Evolutionary conservation across 148 eudicot species (phyloP).

Genomic region (Nyssa sinensis): DNA sequence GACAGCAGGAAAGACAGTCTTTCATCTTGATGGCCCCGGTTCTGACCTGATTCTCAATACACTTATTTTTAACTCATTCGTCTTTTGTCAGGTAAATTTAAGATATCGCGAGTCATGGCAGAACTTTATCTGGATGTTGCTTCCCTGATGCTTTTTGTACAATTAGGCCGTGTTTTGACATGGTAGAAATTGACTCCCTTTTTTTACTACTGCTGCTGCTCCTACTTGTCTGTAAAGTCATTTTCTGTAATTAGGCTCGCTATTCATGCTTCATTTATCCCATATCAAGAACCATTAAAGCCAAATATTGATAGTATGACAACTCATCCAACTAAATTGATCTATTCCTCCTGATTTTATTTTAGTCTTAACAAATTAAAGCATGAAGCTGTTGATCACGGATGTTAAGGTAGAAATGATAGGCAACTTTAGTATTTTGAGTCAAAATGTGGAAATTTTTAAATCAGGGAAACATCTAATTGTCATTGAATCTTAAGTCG

Average conservation of each 20-base stretch:
- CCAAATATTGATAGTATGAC: too few species aligned
- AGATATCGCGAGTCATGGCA: too few species aligned
- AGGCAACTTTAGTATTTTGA: too few species aligned
- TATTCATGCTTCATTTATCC: too few species aligned
- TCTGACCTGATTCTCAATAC: slow-evolving; percentile 55
- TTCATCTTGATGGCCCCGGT: slow-evolving; percentile 40
- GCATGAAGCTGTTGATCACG: too few species aligned
- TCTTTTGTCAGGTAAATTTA: slow-evolving; percentile 69
- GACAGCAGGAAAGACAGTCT: slow-evolving; percentile 37
- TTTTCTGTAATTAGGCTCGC: too few species aligned
- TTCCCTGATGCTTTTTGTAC: neutral
- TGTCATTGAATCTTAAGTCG: neutral
- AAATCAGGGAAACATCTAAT: neutral
- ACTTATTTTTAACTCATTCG: slow-evolving; percentile 62
- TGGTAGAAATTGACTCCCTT: neutral
- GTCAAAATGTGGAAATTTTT: neutral
- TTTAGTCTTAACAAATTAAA: neutral
- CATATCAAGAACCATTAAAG: too few species aligned
- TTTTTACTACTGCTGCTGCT: too few species aligned
- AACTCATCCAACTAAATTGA: neutral
- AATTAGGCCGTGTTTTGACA: too few species aligned
- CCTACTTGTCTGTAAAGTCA: too few species aligned
- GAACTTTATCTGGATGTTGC: too few species aligned
- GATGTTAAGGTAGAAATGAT: too few species aligned
- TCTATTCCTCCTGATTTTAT: neutral